Conservation (phyloP, 139 green algal species). For the Micractinium sp. region DNA sequence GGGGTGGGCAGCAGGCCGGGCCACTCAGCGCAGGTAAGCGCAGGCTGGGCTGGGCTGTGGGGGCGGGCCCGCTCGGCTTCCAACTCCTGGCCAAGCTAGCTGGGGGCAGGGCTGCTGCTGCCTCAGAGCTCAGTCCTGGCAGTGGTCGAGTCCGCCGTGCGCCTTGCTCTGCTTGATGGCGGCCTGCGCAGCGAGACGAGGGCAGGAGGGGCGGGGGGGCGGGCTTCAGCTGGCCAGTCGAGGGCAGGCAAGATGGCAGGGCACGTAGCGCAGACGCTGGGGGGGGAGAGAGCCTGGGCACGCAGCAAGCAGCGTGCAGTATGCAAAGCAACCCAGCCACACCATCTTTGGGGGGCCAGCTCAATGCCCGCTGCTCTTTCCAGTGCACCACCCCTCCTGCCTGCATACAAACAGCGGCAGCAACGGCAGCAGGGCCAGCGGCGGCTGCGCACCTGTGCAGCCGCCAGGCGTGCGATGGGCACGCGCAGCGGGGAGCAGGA, state of each 20-base stretch:
- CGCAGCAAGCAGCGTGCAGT: too few species aligned
- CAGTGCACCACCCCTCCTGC: background rate
- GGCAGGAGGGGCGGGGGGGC: background rate
- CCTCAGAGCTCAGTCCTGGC: slow-evolving; percentile 21
- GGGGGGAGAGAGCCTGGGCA: too few species aligned
- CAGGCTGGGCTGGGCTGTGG: too few species aligned
- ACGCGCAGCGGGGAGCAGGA: slow-evolving; percentile 90
- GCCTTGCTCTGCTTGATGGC: slow-evolving; percentile 32
- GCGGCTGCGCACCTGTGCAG: slow-evolving; percentile 65
- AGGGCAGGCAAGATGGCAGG: background rate
- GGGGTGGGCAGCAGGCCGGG: too few species aligned
- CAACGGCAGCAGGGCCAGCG: too few species aligned
- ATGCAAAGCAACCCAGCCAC: too few species aligned
- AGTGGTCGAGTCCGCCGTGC: background rate
- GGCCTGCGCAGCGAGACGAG: background rate
- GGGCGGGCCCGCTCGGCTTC: too few species aligned
- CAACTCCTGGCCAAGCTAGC: too few species aligned
- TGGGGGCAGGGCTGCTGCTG: background rate
- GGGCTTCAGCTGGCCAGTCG: background rate
- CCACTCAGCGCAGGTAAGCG: too few species aligned
- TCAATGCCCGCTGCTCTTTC: background rate
- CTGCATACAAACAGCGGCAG: background rate
- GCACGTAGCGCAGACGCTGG: background rate
- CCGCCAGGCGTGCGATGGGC: slow-evolving; percentile 88
- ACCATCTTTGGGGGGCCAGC: too few species aligned